phyloP scores from a whole-genome alignment of 495 filamentous ascomycete species.

The Pseudoneurospora amorphoporcata region DNA sequence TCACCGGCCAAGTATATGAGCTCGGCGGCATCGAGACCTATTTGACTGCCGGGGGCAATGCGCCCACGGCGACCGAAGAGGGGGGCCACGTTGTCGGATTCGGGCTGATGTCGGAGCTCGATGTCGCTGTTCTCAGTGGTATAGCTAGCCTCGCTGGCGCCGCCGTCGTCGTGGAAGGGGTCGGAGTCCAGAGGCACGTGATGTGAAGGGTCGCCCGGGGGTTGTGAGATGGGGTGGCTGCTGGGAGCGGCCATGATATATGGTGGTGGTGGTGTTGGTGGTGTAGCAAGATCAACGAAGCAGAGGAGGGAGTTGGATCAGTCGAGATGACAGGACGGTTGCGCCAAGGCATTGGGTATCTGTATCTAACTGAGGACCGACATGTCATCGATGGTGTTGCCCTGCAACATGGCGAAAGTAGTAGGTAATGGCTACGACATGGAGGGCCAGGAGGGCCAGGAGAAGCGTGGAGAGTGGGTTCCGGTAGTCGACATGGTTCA shows the following conservation, averaged over 20 bases:
- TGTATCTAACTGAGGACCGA: not conserved
- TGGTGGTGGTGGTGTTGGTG: not conserved
- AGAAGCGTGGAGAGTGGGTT: not conserved
- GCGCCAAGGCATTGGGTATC: not conserved
- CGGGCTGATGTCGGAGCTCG: constrained; percentile 13
- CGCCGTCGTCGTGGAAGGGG: not conserved
- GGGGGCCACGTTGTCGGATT: constrained; percentile 14
- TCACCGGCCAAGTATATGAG: constrained; percentile 1
- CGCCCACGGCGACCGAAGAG: constrained; percentile 9
- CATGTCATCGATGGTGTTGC: not conserved
- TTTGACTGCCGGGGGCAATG: constrained; percentile 1
- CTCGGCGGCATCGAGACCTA: constrained; percentile 2
- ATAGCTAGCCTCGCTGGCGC: not conserved
- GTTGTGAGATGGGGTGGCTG: not conserved
- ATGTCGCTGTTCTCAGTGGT: constrained; percentile 8
- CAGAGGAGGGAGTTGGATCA: not conserved
- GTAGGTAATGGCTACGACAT: not conserved
- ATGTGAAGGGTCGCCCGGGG: not conserved
- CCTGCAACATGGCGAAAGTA: not conserved
- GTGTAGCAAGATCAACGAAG: not conserved
- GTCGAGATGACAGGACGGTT: not conserved
- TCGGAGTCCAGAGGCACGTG: not conserved
- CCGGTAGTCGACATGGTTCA: not conserved
- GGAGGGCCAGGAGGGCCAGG: not conserved
- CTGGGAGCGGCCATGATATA: not conserved